Conservation (phyloP, 306 rosid genomes). For the Carpinus fangiana region DNA sequence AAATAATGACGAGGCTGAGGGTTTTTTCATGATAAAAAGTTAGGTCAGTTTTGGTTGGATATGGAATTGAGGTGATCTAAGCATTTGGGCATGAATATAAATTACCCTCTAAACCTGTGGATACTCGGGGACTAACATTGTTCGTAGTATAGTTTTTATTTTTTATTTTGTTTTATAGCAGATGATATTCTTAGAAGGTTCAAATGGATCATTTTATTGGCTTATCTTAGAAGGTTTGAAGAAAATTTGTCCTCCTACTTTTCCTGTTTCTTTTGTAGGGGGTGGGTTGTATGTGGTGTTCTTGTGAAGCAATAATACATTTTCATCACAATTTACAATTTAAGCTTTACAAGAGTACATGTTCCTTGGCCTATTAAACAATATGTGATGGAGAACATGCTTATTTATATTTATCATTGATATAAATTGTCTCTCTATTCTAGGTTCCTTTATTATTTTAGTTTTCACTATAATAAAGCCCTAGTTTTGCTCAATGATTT, state of each 20-base stretch:
- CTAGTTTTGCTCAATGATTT: background rate
- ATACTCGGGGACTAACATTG: background rate
- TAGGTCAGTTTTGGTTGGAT: background rate
- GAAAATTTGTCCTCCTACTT: background rate
- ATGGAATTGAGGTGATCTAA: background rate
- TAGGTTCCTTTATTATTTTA: background rate
- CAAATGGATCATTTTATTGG: background rate
- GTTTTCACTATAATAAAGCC: background rate
- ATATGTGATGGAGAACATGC: background rate
- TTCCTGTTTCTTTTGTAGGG: background rate
- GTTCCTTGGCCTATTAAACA: background rate
- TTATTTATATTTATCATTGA: background rate
- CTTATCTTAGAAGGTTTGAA: background rate
- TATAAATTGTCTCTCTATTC: background rate
- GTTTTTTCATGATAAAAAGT: background rate
- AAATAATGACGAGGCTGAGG: background rate
- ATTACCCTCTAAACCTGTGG: background rate
- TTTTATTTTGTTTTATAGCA: too few species aligned
- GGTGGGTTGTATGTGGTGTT: background rate
- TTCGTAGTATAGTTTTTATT: background rate
- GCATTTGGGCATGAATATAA: background rate
- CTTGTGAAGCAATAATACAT: background rate
- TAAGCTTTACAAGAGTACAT: background rate
- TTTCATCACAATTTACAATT: background rate
- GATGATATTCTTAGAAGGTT: background rate